Evolutionary conservation across 179 eudicot genomes (phyloP).

Genomic region (Patellifolia procumbens): DNA sequence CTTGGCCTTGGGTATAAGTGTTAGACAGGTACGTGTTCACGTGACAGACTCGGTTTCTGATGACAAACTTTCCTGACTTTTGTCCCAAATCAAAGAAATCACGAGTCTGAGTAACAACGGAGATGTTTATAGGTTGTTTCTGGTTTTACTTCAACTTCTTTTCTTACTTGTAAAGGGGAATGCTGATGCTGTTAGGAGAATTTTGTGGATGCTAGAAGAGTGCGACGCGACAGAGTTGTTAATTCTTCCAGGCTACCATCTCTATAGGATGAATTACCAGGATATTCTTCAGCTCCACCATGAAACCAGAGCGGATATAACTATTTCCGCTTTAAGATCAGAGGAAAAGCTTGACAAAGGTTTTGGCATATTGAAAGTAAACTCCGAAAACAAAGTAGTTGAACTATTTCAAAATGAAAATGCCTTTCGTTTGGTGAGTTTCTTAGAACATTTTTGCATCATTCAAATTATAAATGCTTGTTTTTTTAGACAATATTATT

Average conservation of each 20-base stretch:
- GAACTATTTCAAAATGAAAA: conserved; percentile 27
- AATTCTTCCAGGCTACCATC: conserved; percentile 76
- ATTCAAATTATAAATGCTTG: too few species aligned
- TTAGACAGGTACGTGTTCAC: background rate
- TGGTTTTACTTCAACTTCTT: background rate
- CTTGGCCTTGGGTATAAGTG: background rate
- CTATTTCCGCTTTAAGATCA: conserved; percentile 50
- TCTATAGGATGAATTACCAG: conserved; percentile 77
- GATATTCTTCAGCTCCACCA: conserved; percentile 61
- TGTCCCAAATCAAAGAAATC: background rate
- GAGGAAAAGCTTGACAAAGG: conserved; percentile 37
- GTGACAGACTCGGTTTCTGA: too few species aligned
- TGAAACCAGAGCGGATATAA: conserved; percentile 53
- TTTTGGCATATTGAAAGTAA: conserved; percentile 50
- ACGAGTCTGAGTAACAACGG: background rate
- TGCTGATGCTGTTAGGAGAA: conserved; percentile 85
- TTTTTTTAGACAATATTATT: too few species aligned
- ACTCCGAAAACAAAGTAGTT: conserved; percentile 37
- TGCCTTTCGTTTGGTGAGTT: conserved; percentile 14
- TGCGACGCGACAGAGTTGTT: conserved; percentile 55
- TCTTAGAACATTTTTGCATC: background rate
- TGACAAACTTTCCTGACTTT: background rate
- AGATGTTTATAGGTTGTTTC: background rate
- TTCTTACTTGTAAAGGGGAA: conserved; percentile 51
- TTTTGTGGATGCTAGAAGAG: conserved; percentile 64